Base-by-base conservation (phyloP, 306 rosid species). In the Pueraria montana region DNA sequence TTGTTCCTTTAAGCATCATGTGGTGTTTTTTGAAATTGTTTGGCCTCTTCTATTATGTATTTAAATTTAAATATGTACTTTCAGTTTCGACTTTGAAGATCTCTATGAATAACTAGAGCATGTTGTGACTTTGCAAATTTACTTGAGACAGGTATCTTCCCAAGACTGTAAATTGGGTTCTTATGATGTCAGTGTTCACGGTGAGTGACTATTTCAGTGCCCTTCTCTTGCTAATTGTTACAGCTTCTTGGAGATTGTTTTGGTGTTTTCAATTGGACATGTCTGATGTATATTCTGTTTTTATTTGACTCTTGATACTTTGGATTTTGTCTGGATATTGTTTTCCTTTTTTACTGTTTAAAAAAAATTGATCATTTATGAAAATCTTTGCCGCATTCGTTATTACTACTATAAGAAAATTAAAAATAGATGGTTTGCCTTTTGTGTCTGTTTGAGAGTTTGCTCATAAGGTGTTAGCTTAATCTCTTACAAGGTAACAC, bases 101-200 rank as follows among this genome's bases (percentile, higher is more conserved):
- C 16, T 59, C 26, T 40, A n/a, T 34, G 34, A 26, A 24, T 77
- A 49, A 40, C 48, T 69, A 50, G 59, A 79, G 52, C 64, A 65
- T 70, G 68, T 53, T 56, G n/a, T 85, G 56, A 83, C 76, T 74
- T 82, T 82, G 58, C 70, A 87, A 81, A 34, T 74, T 50, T 88
- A 56, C 80, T 17, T 69, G 72, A 59, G 58, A 67, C 94, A 96
- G 98, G 87, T 87, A 83, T 84, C 80, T 96, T 18, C 78, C 84
- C 61, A 92, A 88, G 92, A 96, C 97, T 40, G 46, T 92, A 74
- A 76, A 90, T 80, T 96, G 95, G 97, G 90, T 96, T 70, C 88
- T 93, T 32, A 80, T 92, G 91, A 93, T 96, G 99, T 96, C 99
- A 59, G 77, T 86, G 85, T 91, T 92, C 87, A 89, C 91, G 0